A percentile compares a stretch with the other conserved stretches of the same genome.
Evolutionary conservation across 495 filamentous ascomycete species (phyloP).

Genomic region (Echria macrotheca): DNA sequence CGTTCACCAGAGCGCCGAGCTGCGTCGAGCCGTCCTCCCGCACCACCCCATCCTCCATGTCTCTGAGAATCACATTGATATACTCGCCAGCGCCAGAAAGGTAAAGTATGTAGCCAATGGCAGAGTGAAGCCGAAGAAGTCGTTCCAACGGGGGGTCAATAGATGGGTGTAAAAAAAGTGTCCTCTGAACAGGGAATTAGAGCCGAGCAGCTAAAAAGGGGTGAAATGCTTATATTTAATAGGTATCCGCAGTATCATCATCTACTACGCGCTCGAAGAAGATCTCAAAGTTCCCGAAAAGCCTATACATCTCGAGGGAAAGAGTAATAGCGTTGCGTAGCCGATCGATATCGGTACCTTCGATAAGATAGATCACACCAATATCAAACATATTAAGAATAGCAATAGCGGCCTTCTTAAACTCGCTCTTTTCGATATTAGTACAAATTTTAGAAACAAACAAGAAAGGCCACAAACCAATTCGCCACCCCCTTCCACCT

Average conservation of each 20-base stretch:
- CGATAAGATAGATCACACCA: constrained; percentile 14
- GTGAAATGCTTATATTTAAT: constrained; percentile 16
- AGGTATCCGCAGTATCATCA: constrained; percentile 14
- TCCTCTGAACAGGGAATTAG: constrained; percentile 2
- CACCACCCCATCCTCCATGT: constrained; percentile 15
- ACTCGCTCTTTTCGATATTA: constrained; percentile 4
- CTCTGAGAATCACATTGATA: constrained; percentile 18
- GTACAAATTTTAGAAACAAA: neutral
- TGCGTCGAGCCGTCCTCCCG: constrained; percentile 11
- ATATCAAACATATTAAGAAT: constrained; percentile 20
- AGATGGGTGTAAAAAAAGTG: constrained; percentile 2
- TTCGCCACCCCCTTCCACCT: constrained; percentile 1
- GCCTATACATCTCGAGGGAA: constrained; percentile 1
- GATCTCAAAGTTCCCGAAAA: constrained; percentile 15
- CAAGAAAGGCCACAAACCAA: constrained; percentile 11
- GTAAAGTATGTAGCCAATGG: constrained; percentile 28
- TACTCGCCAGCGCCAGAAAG: constrained; percentile 24
- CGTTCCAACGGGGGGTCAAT: constrained; percentile 25
- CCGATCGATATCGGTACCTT: constrained; percentile 16
- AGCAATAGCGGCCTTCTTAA: constrained; percentile 15
- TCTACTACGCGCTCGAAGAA: constrained; percentile 13
- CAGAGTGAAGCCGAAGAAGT: constrained; percentile 25
- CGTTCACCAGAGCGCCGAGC: constrained; percentile 5
- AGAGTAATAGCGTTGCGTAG: constrained; percentile 17
- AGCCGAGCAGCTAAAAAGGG: neutral